A percentile compares a stretch with the other conserved stretches of the same genome.
These are phyloP conservation scores for Kurtzmaniella quercitrusa DNA, from an alignment of 1,139 yeast genomes.

Conservation along the genomic window DNA sequence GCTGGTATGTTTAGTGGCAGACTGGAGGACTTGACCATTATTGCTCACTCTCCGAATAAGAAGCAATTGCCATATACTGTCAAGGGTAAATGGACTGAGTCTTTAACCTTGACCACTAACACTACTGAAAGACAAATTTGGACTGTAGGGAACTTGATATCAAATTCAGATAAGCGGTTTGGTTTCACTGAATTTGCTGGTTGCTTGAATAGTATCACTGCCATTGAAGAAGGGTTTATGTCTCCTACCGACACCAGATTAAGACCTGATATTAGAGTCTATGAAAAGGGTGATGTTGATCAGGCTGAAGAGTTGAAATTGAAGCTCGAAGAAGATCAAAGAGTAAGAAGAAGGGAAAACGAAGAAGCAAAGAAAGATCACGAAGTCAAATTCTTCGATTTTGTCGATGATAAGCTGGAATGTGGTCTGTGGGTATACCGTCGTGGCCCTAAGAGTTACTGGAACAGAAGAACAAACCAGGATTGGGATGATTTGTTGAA, in stretches of 20 bases:
- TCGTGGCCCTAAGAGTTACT: constrained; percentile 65
- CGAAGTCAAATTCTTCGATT: constrained; percentile 62
- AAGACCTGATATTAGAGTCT: constrained; percentile 77
- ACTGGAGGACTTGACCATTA: constrained; percentile 69
- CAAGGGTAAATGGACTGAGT: constrained; percentile 76
- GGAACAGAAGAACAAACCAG: constrained; percentile 64
- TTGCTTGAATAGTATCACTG: constrained; percentile 72
- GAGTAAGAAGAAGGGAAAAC: constrained; percentile 63
- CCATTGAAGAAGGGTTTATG: constrained; percentile 55
- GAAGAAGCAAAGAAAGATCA: constrained; percentile 44
- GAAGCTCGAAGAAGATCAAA: constrained; percentile 72
- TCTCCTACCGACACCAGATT: constrained; percentile 88
- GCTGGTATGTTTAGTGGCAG: constrained; percentile 82
- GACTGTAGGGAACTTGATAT: constrained; percentile 64
- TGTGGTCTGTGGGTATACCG: constrained; percentile 57
- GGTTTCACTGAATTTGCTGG: constrained; percentile 87
- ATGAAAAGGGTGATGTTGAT: constrained; percentile 66
- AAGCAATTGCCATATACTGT: constrained; percentile 39
- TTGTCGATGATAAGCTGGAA: constrained; percentile 29
- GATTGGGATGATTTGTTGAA: constrained; percentile 56
- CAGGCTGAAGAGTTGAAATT: constrained; percentile 68
- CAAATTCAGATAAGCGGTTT: constrained; percentile 57
- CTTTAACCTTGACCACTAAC: constrained; percentile 40
- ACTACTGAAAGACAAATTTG: constrained; percentile 52
- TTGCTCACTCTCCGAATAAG: constrained; percentile 41